Evolutionary conservation across 2,329 filamentous ascomycete species (phyloP), one percentile per base, ranked within the genome.

Genomic region (Trichoderma harzianum): DNA sequence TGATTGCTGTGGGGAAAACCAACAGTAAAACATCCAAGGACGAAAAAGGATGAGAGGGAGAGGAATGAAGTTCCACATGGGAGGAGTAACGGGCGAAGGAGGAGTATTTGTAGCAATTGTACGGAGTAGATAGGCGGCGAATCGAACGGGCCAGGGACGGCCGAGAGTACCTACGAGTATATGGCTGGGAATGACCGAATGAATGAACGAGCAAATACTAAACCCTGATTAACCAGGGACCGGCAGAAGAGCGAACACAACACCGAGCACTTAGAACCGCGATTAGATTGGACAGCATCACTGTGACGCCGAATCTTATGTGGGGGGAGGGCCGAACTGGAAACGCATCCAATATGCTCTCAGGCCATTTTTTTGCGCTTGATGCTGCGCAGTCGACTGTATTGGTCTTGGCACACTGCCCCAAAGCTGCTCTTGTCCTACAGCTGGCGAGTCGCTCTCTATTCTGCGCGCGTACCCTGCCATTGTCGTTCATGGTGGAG

Each of bases 401-500:
- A 28, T 62, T 62, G n/a, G 36, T 58, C 69, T 66, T 60, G 69
- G 69, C 57, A 55, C 47, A 36, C 21, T 58, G 65, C n/a, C 67
- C 57, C 26, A 61, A 53, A 24, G 57, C 67, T 69, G 67, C 67
- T 69, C 39, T 69, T 69, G 67, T 62, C 28, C 39, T 62, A 51
- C 39, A 61, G 11, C 39, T 21, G 57, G 39, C 67, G 39, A 69
- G 57, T 69, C 57, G 30, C 67, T 69, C 55, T 60, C 55, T 62
- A 57, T 47, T 69, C 66, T 69, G 66, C 66, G 39, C 53, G 66
- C 36, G 55, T 61, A 16, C 64, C 67, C 57, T 69, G 67, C 67
- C 55, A 62, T 69, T 69, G 67, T 69, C 57, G 67, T 69, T 32
- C 67, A 53, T 69, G 67, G 67, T 69, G 67, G 67, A 69, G 67